Evolutionary conservation across 441 rosid genomes (phyloP).

Genomic region (Lagerstroemia fauriei): DNA sequence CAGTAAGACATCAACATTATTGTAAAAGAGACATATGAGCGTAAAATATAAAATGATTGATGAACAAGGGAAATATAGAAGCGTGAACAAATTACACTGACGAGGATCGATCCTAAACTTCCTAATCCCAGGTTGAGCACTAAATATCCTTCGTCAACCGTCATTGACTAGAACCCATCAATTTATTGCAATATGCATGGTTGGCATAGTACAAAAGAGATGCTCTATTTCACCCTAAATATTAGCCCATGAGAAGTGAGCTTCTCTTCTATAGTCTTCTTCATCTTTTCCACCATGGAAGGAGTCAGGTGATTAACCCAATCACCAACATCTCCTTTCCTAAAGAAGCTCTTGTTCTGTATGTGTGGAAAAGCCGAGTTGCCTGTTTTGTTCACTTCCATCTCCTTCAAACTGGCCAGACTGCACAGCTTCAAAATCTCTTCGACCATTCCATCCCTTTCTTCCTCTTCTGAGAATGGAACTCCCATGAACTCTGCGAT

Average conservation of each 20-base stretch:
- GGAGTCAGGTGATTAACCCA: conserved; percentile 32
- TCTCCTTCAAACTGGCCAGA: conserved; percentile 56
- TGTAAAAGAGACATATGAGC: no score
- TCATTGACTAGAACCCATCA: no score
- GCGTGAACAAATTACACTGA: no score
- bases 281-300: conserved; percentile 30
- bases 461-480: conserved; percentile 60
- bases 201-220: no score
- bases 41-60: no score
- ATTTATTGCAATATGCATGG: no score
- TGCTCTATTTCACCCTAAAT: background rate
- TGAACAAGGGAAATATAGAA: no score
- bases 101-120: no score
- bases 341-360: conserved; percentile 43
- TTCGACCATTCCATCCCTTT: conserved; percentile 41
- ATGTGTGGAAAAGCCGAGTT: conserved; percentile 40
- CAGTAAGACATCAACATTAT: no score
- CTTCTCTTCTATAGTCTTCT: conserved; percentile 26
- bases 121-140: no score
- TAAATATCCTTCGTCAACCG: no score
- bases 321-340: conserved; percentile 40
- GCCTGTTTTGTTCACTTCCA: conserved; percentile 65
- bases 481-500: conserved; percentile 56
- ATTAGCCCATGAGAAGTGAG: conserved; percentile 27
- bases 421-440: conserved; percentile 59